Conservation (phyloP, 1,284 basidiomycete genomes). For the Meira nashicola region DNA sequence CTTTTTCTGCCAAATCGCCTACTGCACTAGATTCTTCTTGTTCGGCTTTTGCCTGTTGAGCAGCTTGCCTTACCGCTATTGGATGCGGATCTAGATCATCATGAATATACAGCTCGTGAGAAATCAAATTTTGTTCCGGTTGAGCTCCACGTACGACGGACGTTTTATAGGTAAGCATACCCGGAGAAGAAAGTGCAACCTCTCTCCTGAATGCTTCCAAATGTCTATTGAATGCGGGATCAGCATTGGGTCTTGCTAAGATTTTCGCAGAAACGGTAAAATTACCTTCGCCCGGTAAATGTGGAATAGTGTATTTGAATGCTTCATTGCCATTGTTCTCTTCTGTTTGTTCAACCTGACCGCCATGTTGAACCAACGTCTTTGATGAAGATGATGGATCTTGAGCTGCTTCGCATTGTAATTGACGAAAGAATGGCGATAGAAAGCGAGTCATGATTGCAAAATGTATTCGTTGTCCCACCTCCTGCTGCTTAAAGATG, state of each 20-base stretch:
- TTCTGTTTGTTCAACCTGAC: too few relatives aligned
- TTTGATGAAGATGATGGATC: conserved; percentile 4
- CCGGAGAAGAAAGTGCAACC: conserved; percentile 38
- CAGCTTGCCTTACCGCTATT: too few relatives aligned
- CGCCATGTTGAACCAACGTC: conserved; percentile 1
- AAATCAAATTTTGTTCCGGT: conserved; percentile 36
- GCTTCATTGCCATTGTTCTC: not conserved
- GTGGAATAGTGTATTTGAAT: conserved; percentile 34
- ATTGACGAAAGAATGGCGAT: conserved; percentile 27
- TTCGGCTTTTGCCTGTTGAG: conserved; percentile 9
- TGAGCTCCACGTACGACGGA: conserved; percentile 35
- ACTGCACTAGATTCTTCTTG: conserved; percentile 17
- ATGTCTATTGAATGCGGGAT: conserved; percentile 38
- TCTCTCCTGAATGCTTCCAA: conserved; percentile 39
- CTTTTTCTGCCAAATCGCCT: conserved; percentile 10
- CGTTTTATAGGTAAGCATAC: conserved; percentile 45
- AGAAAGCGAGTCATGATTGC: conserved; percentile 31
- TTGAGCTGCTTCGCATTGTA: conserved; percentile 30
- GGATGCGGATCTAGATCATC: conserved; percentile 46
- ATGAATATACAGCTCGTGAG: conserved; percentile 43
- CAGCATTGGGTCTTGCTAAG: conserved; percentile 38
- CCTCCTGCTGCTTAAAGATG: too few relatives aligned
- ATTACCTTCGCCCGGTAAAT: conserved; percentile 42
- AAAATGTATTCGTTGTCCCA: not conserved
- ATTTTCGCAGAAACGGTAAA: conserved; percentile 45